Evolutionary conservation across 2,329 filamentous ascomycete genomes (phyloP).

Genomic region (Amesomyces nigricolor): DNA sequence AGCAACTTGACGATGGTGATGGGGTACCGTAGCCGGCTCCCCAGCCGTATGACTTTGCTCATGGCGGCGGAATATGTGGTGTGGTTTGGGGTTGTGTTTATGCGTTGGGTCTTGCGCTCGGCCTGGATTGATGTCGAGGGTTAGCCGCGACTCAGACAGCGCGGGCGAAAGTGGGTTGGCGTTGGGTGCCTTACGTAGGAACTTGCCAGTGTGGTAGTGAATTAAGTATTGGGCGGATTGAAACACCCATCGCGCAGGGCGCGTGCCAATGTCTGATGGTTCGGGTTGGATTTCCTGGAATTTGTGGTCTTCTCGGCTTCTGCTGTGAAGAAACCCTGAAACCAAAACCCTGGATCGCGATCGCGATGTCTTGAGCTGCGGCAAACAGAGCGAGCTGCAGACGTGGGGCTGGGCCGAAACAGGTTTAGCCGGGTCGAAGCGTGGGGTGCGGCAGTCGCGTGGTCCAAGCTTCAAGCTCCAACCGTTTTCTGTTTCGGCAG

Average conservation of each 20-base stretch:
- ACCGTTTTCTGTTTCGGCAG: too few relatives aligned
- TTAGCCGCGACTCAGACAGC: slow-evolving; percentile 2
- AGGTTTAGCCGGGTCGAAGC: not conserved
- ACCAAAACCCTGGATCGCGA: not conserved
- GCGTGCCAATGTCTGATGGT: slow-evolving; percentile 6
- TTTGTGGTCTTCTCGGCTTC: not conserved
- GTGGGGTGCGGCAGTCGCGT: slow-evolving; percentile 6
- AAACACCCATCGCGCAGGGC: slow-evolving; percentile 26
- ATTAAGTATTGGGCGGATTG: slow-evolving; percentile 8
- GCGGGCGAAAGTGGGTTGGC: not conserved
- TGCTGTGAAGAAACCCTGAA: not conserved
- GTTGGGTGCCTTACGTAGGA: slow-evolving; percentile 12
- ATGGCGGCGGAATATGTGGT: slow-evolving; percentile 12
- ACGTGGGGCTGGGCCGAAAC: slow-evolving; percentile 1
- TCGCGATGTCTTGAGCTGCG: not conserved
- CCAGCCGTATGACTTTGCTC: slow-evolving; percentile 26
- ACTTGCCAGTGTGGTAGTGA: slow-evolving; percentile 12
- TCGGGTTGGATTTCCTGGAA: not conserved
- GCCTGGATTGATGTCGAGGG: not conserved
- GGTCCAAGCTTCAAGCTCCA: slow-evolving; percentile 2
- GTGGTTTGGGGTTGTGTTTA: not conserved
- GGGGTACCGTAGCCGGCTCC: slow-evolving; percentile 56
- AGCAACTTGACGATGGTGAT: slow-evolving; percentile 85
- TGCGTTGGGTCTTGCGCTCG: not conserved
- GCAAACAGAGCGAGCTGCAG: not conserved